Base-by-base conservation (phyloP, 2,329 filamentous ascomycete genomes). In the Fusarium sp. region DNA sequence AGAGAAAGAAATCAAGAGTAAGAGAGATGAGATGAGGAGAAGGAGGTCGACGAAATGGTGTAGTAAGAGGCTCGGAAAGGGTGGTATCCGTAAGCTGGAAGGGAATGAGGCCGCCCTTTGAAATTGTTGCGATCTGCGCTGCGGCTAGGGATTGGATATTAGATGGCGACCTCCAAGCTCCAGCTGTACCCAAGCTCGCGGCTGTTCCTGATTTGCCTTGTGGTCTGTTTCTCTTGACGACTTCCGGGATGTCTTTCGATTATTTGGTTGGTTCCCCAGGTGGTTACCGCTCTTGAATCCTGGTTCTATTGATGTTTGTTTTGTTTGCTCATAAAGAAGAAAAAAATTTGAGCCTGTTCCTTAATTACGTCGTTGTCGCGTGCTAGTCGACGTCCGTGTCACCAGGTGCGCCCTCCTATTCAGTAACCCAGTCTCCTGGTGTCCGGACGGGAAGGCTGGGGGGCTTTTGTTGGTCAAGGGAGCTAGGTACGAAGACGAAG, bases 21-120 rank as follows among this genome's bases (percentile, higher is more conserved):
- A 38, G 20, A n/a, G 37, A 52, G 56, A 27, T 45, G 37, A 40
- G 63, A 47, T 64, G 35, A 60, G 43, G 43, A 58, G 45, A 43
- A 25, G 27, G 43, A 57, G 11, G 47, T 40, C n/a, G 30, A 63
- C 27, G 20, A 52, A 54, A 52, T 35, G 65, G 72, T 69, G 25
- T 43, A 35, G 61, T 57, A 64, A 72, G 71, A 74, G 17, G 56
- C 35, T 57, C 33, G 54, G 56, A 38, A 27, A 38, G 32, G 56
- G 56, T 58, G 56, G 56, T 58, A 38, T 38, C 33, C 54, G 47
- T 74, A 50, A 57, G 52, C 60, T 62, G 64, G 60, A 65, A 45
- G 68, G 64, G 68, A 67, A 58, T 75, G 72, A 74, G 72, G 69
- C 62, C 72, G 72, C 69, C 65, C 71, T 58, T 52, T 70, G 40